Base-by-base conservation (phyloP, 1,284 basidiomycete genomes). In the Quambalaria eucalypti region DNA sequence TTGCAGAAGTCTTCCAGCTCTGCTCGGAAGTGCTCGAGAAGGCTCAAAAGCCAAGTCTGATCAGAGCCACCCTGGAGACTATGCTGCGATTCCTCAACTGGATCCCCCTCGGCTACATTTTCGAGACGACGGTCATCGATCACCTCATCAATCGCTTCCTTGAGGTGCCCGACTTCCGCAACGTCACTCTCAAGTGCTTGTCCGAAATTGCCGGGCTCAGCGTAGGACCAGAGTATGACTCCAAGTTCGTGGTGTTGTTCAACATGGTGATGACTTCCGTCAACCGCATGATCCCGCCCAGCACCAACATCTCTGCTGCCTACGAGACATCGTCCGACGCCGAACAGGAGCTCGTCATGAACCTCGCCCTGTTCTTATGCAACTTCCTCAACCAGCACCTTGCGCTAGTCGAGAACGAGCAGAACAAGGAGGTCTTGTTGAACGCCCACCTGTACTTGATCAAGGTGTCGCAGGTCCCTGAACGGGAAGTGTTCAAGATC, bases 41-140 rank as follows among this genome's bases (percentile, higher is more conserved):
- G 78, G 93, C 95, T n/a, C 86, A 90, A 74, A 98, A 97, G 80
- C 85, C 90, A 2, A 91, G 89, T 28, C 79, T 99, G 56, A 93
- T 98, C 80, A 91, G 85, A 78, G 89, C 88, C 8, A 98, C 95
- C 2, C 81, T 99, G 61, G 93, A 98, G 77, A 98, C 95, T 0
- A 82, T 98, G 40, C 81, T 98, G 58, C 82, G 91, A 56, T 99
- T 99, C 82, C 80, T 99, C 69, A 97, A 97, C 78, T 99, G 95
- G 95, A 98, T 99, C 73, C 95, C 95, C 48, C 80, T 99, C 46
- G 95, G 93, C 26, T 99, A 93, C 78, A 97, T 99, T 68, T 99
- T 98, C 67, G 95, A 98, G 80, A 98, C 95, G 1, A 89, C 87
- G 50, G 87, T 99, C 71, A 97, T 98, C 67, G 95, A 99, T 78